phyloP scores from a whole-genome alignment of 441 rosid genomes.

The Dalechampia spathulata region DNA sequence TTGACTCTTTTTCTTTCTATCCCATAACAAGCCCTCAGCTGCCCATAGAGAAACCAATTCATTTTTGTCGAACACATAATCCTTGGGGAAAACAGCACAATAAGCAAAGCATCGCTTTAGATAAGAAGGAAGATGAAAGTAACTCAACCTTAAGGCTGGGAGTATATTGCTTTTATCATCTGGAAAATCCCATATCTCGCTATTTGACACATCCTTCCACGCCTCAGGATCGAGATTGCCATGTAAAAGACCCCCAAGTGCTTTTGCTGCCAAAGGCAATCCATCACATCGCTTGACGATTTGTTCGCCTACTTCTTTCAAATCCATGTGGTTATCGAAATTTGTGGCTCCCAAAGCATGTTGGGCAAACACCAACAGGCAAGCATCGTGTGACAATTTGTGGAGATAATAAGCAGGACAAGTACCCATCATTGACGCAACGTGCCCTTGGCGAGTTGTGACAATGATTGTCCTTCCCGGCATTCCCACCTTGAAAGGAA shows the following conservation, averaged over 20 bases:
- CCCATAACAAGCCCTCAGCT: no score
- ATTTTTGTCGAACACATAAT: conserved; percentile 19
- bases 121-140: conserved; percentile 22
- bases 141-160: conserved; percentile 21
- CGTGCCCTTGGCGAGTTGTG: conserved; percentile 16
- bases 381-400: conserved; percentile 10
- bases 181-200: conserved; percentile 21
- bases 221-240: conserved; percentile 10
- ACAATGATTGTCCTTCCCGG: conserved; percentile 22
- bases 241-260: conserved; percentile 24
- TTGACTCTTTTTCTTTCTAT: conserved; percentile 6
- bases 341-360: conserved; percentile 1
- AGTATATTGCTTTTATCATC: conserved; percentile 7
- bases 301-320: conserved; percentile 11
- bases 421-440: conserved; percentile 8
- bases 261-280: conserved; percentile 24
- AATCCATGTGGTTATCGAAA: neutral
- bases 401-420: conserved; percentile 1
- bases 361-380: conserved; percentile 8
- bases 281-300: conserved; percentile 24
- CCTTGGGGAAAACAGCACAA: conserved; percentile 25
- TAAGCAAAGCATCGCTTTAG: conserved; percentile 22
- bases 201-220: conserved; percentile 19
- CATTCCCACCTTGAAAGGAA: conserved; percentile 3
- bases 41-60: conserved; percentile 23